Conservation (phyloP, 129 eudicot species). For the Lonicera japonica region DNA sequence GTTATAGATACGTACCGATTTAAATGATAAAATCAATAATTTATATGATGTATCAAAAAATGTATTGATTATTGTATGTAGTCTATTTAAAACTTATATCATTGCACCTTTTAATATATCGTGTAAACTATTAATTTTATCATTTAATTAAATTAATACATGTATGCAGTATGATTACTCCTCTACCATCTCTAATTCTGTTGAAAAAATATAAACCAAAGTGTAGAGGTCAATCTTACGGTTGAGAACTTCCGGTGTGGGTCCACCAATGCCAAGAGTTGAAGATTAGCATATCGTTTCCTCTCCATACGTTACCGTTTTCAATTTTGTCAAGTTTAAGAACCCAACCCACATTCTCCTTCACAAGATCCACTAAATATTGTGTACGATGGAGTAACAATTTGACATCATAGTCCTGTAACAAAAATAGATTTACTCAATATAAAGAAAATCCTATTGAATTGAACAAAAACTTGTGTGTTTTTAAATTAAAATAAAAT, state of each 20-base stretch:
- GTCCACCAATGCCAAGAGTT: slow-evolving; percentile 96
- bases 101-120: too few species aligned
- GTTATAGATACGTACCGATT: too few species aligned
- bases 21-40: too few species aligned
- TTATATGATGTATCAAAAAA: too few species aligned
- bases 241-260: slow-evolving; percentile 41
- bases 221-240: slow-evolving; percentile 21
- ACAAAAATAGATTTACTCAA: not conserved
- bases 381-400: slow-evolving; percentile 40
- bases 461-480: too few species aligned
- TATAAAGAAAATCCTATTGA: not conserved
- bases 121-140: too few species aligned
- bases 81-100: too few species aligned
- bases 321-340: slow-evolving; percentile 51
- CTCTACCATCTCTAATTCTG: not conserved
- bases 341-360: slow-evolving; percentile 37
- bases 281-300: slow-evolving; percentile 50
- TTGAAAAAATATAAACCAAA: not conserved
- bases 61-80: too few species aligned
- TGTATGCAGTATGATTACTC: too few species aligned
- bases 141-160: too few species aligned
- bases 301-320: slow-evolving; percentile 50
- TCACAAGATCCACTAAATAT: slow-evolving; percentile 58
- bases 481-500: too few species aligned
- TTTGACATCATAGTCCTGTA: slow-evolving; percentile 53